Evolutionary conservation across 2,329 filamentous ascomycete species (phyloP).

Genomic region (Calonectria hawksworthii): DNA sequence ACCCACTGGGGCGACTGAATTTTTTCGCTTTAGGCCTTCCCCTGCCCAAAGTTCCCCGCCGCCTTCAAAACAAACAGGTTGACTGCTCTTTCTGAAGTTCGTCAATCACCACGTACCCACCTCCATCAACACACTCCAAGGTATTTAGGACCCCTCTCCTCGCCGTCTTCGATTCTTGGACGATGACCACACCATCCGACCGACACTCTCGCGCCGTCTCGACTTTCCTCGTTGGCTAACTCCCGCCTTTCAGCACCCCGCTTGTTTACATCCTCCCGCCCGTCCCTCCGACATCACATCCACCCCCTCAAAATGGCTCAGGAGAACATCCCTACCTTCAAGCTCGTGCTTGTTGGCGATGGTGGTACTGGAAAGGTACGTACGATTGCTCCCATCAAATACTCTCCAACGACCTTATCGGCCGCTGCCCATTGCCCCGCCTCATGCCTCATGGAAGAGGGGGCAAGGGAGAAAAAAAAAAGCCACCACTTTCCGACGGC

Average conservation of each 20-base stretch:
- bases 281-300: constrained; percentile 42
- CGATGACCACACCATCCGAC: constrained; percentile 32
- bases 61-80: constrained; percentile 58
- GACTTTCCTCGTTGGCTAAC: constrained; percentile 49
- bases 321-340: constrained; percentile 93
- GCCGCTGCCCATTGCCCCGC: constrained; percentile 39
- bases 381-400: constrained; percentile 42
- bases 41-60: constrained; percentile 57
- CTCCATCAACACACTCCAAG: constrained; percentile 45
- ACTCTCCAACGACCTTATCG: constrained; percentile 38
- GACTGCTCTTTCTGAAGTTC: constrained; percentile 53
- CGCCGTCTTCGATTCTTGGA: constrained; percentile 29
- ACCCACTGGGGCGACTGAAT: constrained; percentile 54
- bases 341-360: constrained; percentile 99
- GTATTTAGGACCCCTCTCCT: constrained; percentile 42
- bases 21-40: constrained; percentile 59
- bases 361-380: constrained; percentile 98
- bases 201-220: constrained; percentile 32
- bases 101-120: constrained; percentile 51
- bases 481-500: constrained; percentile 26
- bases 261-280: constrained; percentile 62
- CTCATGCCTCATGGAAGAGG: constrained; percentile 30
- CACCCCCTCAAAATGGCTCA: constrained; percentile 72
- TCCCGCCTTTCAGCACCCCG: constrained; percentile 55
- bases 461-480: constrained; percentile 25